Base-by-base conservation (phyloP, 2,329 filamentous ascomycete species). In the Shiraia bambusicola region DNA sequence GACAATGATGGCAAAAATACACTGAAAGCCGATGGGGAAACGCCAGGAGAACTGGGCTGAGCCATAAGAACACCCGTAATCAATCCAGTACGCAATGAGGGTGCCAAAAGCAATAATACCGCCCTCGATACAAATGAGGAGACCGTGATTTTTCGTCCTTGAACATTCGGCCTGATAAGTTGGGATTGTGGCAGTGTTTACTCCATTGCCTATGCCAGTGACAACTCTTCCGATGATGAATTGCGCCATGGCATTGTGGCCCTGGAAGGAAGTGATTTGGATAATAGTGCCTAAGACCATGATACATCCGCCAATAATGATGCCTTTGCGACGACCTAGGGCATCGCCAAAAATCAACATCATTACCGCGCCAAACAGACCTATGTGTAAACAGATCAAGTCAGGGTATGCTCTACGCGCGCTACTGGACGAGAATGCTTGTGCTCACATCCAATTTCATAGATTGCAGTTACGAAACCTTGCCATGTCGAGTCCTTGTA, bases 111-210 rank as follows among this genome's bases (percentile, higher is more conserved):
- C 75, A 31, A 78, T 75, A 24, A 71, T 66, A 57, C 76, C 76
- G 53, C 73, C 77, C 57, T 75, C 79, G 34, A 82, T 80, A 61
- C 79, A 82, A 52, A 83, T 82, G 39, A 83, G 65, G 25, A 81
- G 73, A 50, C 81, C 81, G 50, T 80, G 75, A 61, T 81, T 82
- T 52, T 74, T 76, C 0, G 79, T 75, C 41, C 69, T 72, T 3
- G 75, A 75, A 33, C 75, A 78, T 52, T 79, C 76, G 6, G 75
- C 74, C 63, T 78, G 76, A 52, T 77, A 79, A 5, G 74, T 76
- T 2, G 76, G 76, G 24, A 78, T 77, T 0, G 76, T 78, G 0
- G 72, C 73, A 3, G 76, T 79, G 60, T 79, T 79, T 65, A 80
- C 77, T 14, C 77, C 77, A 45, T 79, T 79, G 5, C 76, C 77